Evolutionary conservation across 1,284 basidiomycete species (phyloP), one percentile per base, ranked within the genome.

Genomic region (Malassezia furfur): DNA sequence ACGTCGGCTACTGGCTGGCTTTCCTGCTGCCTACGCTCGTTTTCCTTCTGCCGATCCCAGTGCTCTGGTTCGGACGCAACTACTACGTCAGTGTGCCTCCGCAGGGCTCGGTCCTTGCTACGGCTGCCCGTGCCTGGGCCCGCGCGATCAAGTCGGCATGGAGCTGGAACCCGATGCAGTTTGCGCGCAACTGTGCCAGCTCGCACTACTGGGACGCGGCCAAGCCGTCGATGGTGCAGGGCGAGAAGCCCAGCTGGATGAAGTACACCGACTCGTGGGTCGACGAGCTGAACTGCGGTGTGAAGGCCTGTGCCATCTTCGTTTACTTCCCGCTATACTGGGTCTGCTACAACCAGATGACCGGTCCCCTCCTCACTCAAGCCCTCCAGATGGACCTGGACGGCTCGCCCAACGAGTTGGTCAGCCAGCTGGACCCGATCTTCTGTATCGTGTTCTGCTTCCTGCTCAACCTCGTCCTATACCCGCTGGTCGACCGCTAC

Each of bases 231-330:
- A 65, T 74, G 51, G 69, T 76, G 48, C 39, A 61, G 22, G 71
- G 62, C 12, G 60, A 68, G 47, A 67, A 66, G 40, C 77, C 76
- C 0, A 15, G 50, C 9, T 79, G 75, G 78, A 77, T 78, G 69
- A 77, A 68, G 7, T 80, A 75, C 69, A 78, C 79, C 64, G 79
- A 79, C 62, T 60, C 66, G 45, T 79, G 78, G 83, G 86, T 91
- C 14, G 86, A 88, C 52, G 88, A 91, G 72, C 83, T 91, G 48
- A 79, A 80, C 54, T 81, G 87, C 66, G 87, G 86, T 2, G 76
- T 89, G 76, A 87, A 87, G 75, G 89, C 89, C 9, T 91, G 88
- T 76, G 76, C 78, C 39, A 87, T 91, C 54, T 91, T 91, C 77
- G 70, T 80, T 43, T 88, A 85, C 81, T 87, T 78, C 60, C 78